Conservation (phyloP, 2,329 filamentous ascomycete genomes). For the Aspergillus sojae region DNA sequence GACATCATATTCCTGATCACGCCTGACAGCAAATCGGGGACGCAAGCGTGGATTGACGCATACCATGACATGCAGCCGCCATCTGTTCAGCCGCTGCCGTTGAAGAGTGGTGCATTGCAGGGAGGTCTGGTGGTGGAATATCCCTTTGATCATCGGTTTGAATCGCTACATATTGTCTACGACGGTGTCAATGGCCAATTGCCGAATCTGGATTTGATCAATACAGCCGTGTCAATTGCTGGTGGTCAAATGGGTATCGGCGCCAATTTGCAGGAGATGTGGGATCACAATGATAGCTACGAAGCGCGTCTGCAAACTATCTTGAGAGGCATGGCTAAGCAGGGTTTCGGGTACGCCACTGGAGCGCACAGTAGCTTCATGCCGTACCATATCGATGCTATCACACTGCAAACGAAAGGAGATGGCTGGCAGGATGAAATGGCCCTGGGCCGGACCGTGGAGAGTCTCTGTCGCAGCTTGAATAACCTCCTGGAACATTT, state of each 20-base stretch:
- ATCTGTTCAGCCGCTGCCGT: conserved; percentile 72
- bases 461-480: conserved; percentile 87
- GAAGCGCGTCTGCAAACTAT: conserved; percentile 82
- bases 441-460: conserved; percentile 84
- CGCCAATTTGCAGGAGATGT: conserved; percentile 83
- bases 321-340: conserved; percentile 87
- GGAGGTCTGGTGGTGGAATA: conserved; percentile 94
- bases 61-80: conserved; percentile 87
- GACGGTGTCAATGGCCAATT: conserved; percentile 95
- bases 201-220: conserved; percentile 93
- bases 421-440: conserved; percentile 98
- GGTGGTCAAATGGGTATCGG: conserved; percentile 89
- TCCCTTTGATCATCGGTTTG: conserved; percentile 79
- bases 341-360: conserved; percentile 84
- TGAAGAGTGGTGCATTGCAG: conserved; percentile 92
- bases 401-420: conserved; percentile 87
- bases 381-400: conserved; percentile 94
- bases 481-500: conserved; percentile 97
- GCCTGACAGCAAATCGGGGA: conserved; percentile 83
- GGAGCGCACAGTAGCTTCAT: conserved; percentile 96
- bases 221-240: conserved; percentile 86
- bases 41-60: conserved; percentile 95
- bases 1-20: conserved; percentile 93
- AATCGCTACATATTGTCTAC: conserved; percentile 87
- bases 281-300: conserved; percentile 75